Evolutionary conservation across 495 filamentous ascomycete species (phyloP).

Genomic region (Penicillium robsamsonii): DNA sequence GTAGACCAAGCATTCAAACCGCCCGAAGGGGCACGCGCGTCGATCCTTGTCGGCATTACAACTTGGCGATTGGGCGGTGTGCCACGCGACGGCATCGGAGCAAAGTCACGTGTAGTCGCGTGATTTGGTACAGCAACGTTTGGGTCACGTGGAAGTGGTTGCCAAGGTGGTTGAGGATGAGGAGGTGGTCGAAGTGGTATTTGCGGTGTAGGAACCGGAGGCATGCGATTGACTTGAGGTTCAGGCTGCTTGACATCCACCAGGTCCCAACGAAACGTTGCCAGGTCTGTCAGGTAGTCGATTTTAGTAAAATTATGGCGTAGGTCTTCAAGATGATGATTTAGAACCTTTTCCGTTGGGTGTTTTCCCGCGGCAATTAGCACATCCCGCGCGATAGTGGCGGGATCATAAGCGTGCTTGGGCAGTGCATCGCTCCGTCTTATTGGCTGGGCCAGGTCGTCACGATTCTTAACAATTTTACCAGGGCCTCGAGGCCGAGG

Average conservation of each 20-base stretch:
- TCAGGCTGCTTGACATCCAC: constrained; percentile 44
- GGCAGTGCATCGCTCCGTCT: constrained; percentile 44
- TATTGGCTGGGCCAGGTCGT: constrained; percentile 42
- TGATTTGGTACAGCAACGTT: neutral
- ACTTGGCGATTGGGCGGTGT: neutral
- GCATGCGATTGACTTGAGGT: neutral
- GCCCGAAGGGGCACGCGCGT: constrained; percentile 6
- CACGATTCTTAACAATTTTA: constrained; percentile 17
- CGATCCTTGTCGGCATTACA: neutral
- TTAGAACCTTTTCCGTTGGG: constrained; percentile 55
- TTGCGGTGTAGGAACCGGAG: neutral
- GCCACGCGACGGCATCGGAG: constrained; percentile 2
- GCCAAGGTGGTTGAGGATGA: neutral
- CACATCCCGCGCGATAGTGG: constrained; percentile 65
- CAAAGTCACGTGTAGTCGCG: neutral
- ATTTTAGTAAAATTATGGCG: constrained; percentile 42
- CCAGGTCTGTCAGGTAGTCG: constrained; percentile 49
- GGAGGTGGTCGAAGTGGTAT: neutral
- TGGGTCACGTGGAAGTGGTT: constrained; percentile 12
- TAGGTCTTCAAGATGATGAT: constrained; percentile 56
- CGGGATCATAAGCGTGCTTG: constrained; percentile 52
- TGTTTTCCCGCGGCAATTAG: constrained; percentile 59
- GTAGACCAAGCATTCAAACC: constrained; percentile 1
- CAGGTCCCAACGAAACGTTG: constrained; percentile 67
- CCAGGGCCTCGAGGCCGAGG: neutral